Evolutionary conservation across 78 protist species (phyloP).

Genomic region (Protostelium mycophagum): DNA sequence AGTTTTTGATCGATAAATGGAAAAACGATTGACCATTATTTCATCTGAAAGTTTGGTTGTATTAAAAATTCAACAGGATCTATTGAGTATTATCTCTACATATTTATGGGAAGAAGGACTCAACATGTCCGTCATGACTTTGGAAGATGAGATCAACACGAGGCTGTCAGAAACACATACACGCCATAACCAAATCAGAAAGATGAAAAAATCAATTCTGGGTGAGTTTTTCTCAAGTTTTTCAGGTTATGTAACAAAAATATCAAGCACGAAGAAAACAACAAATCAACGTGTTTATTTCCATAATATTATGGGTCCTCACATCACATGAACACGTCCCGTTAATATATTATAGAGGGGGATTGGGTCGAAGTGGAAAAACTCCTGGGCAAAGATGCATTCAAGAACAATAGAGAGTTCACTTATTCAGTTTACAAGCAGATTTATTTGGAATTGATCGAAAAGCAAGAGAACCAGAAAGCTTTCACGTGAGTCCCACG

Average conservation of each 20-base stretch:
- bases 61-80: conserved; percentile 29
- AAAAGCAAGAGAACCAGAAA: conserved; percentile 57
- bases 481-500: conserved; percentile 38
- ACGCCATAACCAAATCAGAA: conserved; percentile 13
- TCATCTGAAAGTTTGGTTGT: too few species aligned
- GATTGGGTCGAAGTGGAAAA: conserved; percentile 84
- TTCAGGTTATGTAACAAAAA: too few species aligned
- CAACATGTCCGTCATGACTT: conserved; percentile 36
- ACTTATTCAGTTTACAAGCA: conserved; percentile 69
- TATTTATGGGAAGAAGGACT: conserved; percentile 76
- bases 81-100: conserved; percentile 67
- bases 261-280: too few species aligned
- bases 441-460: conserved; percentile 79
- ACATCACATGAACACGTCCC: not conserved
- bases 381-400: conserved; percentile 13
- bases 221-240: too few species aligned
- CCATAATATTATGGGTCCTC: too few species aligned
- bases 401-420: conserved; percentile 35
- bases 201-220: conserved; percentile 49
- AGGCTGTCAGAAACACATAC: conserved; percentile 21
- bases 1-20: not conserved
- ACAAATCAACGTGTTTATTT: too few species aligned
- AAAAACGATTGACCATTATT: too few species aligned
- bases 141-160: conserved; percentile 79
- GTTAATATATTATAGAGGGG: conserved; percentile 24